Percentiles rank a stretch among this genome's conserved stretches.
Conservation (phyloP, 257 asterid species). For the Solanum neorickii region DNA sequence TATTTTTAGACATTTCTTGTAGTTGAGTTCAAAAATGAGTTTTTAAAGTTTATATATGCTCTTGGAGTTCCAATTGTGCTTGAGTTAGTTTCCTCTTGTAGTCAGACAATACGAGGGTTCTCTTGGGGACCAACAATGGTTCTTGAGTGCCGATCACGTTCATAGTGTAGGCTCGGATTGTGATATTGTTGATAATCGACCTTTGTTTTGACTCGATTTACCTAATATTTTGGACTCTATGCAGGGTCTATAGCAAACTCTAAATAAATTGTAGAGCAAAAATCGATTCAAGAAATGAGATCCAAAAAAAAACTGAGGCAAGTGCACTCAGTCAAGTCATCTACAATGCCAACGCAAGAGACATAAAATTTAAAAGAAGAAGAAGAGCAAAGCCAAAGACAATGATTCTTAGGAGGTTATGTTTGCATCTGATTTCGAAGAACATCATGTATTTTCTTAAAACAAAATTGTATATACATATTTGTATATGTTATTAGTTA, state of each 20-base stretch:
- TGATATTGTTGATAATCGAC: too few species aligned
- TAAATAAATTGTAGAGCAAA: background rate
- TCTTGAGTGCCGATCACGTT: background rate
- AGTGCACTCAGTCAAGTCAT: background rate
- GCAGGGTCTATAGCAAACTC: background rate
- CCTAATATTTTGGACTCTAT: background rate
- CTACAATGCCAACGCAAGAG: background rate
- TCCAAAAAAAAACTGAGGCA: background rate
- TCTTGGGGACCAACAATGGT: background rate
- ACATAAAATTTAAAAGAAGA: background rate
- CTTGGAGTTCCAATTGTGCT: background rate
- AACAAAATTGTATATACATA: background rate
- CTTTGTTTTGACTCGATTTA: background rate
- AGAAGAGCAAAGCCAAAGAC: background rate
- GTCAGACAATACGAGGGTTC: background rate
- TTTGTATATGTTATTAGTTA: too few species aligned
- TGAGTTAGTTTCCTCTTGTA: background rate
- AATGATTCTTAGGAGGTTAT: background rate
- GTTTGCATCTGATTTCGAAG: background rate
- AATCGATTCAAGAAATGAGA: background rate
- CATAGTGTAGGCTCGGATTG: background rate
- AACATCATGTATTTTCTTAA: background rate
- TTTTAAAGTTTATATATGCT: background rate
- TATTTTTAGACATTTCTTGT: too few species aligned
- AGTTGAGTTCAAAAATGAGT: background rate